Base-by-base conservation (phyloP, 768 basidiomycete species). In the Tremella yokohamensis region DNA sequence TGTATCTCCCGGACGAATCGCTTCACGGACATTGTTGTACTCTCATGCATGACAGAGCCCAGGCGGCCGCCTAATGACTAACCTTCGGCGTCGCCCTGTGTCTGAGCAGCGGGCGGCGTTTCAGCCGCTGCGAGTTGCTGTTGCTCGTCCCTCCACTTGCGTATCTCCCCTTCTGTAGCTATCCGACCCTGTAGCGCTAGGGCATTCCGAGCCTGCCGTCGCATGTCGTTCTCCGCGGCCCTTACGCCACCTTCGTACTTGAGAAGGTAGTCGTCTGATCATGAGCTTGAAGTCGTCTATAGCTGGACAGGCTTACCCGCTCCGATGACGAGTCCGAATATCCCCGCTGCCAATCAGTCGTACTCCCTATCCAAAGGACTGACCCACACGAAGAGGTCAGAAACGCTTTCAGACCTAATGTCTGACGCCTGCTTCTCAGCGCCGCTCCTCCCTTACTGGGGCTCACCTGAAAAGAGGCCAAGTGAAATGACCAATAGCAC, bases 161-260 rank as follows among this genome's bases (percentile, higher is more conserved):
- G 80, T 29, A 92, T 91, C 61, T 87, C 89, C 8, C 87, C 84
- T 75, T 93, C 90, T 7, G 89, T 90, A 1, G 84, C 84, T 53
- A 92, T 82, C 44, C 87, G 79, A 22, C 90, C 90, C 59, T 83
- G 83, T 39, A 84, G 81, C 16, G 86, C 84, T 48, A 93, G 81
- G 55, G 89, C 88, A 34, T 85, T 79, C 40, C 87, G 81, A 9
- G 90, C 90, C 73, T 88, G 81, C 52, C 83, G 81, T 38, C 90
- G 84, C 39, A 91, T 77, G 13, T 80, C 77, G 61, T 86, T 84
- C 72, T 92, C 89, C 56, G 83, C 81, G 58, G 79, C 77, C 25
- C 90, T 83, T 63, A 86, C 80, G 47, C 80, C 77, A 44, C 80
- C 80, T 77, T 91, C 88, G 63, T 88, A 86, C 57, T 81, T 79